A percentile compares a stretch with the other conserved stretches of the same genome.
Evolutionary conservation across 805 yeast genomes (phyloP).

Genomic region (Cyberlindnera maclurae): DNA sequence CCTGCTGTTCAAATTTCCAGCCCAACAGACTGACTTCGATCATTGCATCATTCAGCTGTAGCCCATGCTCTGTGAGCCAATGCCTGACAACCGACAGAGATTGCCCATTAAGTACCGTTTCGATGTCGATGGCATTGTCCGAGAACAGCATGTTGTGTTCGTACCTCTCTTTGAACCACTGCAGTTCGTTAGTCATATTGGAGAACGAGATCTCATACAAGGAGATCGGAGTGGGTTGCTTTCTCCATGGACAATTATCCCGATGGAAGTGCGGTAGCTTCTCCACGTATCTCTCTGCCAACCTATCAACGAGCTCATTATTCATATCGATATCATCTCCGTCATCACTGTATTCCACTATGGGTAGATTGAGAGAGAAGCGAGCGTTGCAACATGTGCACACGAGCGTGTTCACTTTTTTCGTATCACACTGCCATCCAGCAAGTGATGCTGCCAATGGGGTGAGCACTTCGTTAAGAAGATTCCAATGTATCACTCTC

Average conservation of each 20-base stretch:
- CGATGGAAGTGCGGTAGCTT: slow-evolving; percentile 11
- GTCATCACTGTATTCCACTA: slow-evolving; percentile 6
- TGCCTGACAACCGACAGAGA: not conserved
- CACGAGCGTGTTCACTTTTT: slow-evolving; percentile 25
- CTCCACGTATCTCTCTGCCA: slow-evolving; percentile 11
- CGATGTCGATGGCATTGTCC: slow-evolving; percentile 4
- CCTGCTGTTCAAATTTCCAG: slow-evolving; percentile 29
- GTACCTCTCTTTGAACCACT: slow-evolving; percentile 5
- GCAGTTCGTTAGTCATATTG: slow-evolving; percentile 7
- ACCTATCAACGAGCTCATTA: slow-evolving; percentile 4
- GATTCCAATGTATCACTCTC: slow-evolving; percentile 40
- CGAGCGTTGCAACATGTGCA: slow-evolving; percentile 29
- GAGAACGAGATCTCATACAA: slow-evolving; percentile 12
- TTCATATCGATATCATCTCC: slow-evolving; percentile 6
- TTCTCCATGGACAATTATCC: slow-evolving; percentile 20
- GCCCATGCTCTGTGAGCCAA: slow-evolving; percentile 10
- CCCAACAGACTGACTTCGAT: slow-evolving; percentile 27
- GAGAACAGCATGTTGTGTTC: slow-evolving; percentile 2
- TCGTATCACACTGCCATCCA: slow-evolving; percentile 41
- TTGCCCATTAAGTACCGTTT: slow-evolving; percentile 2
- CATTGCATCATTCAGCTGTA: slow-evolving; percentile 6
- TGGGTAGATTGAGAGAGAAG: slow-evolving; percentile 23
- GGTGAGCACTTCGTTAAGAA: slow-evolving; percentile 27
- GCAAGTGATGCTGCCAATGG: slow-evolving; percentile 43
- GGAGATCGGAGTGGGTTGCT: slow-evolving; percentile 13